These are phyloP conservation scores for Aspergillus sp. DNA, from an alignment of 2,329 filamentous ascomycete species.

Conservation along the genomic window DNA sequence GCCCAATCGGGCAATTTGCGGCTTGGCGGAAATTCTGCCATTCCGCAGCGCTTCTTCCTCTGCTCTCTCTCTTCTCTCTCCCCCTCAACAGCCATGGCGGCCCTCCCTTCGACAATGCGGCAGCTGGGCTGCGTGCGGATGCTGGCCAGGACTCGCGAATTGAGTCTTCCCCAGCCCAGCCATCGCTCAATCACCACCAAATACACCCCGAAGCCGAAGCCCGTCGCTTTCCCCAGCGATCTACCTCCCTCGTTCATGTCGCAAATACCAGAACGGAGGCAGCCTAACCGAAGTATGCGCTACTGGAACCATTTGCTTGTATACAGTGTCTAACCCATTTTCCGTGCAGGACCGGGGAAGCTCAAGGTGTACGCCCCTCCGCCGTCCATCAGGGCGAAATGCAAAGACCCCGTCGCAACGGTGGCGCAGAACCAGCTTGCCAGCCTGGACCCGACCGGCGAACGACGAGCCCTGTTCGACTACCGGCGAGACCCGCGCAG, in stretches of 20 bases:
- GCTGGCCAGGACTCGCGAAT: constrained; percentile 44
- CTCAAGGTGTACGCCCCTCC: constrained; percentile 46
- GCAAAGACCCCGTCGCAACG: constrained; percentile 55
- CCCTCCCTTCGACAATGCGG: constrained; percentile 49
- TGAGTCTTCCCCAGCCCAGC: constrained; percentile 39
- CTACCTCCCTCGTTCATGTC: constrained; percentile 34
- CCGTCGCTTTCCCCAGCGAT: constrained; percentile 31
- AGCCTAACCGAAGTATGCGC: constrained; percentile 28
- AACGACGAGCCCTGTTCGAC: constrained; percentile 72
- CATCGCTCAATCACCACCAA: constrained; percentile 44
- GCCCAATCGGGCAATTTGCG: constrained; percentile 17
- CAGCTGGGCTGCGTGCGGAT: constrained; percentile 63
- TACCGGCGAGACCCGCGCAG: constrained; percentile 62
- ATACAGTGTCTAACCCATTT: not conserved
- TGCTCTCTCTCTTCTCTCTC: no score
- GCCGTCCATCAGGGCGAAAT: constrained; percentile 23
- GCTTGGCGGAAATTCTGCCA: constrained; percentile 32
- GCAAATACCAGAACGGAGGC: constrained; percentile 32
- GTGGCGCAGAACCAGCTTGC: constrained; percentile 61
- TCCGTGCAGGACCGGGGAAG: constrained; percentile 34
- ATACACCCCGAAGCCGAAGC: constrained; percentile 35
- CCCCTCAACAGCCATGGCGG: constrained; percentile 48
- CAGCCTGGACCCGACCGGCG: constrained; percentile 73
- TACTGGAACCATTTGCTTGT: constrained; percentile 1
- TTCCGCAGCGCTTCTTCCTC: no score